A percentile compares a stretch with the other conserved stretches of the same genome.
Conservation (phyloP, 1,284 basidiomycete species). For the Cutaneotrichosporon cavernicola region DNA sequence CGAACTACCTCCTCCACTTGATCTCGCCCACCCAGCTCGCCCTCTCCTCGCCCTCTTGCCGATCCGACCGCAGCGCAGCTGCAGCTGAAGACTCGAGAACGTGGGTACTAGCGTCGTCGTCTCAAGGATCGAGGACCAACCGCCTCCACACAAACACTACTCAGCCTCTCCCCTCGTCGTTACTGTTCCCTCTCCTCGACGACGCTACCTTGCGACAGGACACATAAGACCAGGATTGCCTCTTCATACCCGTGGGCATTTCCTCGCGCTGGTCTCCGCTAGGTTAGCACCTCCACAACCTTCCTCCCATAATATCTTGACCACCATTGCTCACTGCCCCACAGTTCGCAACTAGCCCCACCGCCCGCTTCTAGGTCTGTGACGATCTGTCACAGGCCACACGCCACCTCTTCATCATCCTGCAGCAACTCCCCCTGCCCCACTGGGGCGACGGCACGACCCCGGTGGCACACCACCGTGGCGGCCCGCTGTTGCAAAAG, state of each 20-base stretch:
- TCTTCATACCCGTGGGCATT: neutral
- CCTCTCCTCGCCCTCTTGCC: slow-evolving; percentile 3
- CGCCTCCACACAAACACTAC: neutral
- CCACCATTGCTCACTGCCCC: neutral
- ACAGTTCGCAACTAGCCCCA: neutral
- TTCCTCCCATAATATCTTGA: too few species aligned
- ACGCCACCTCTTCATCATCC: slow-evolving; percentile 14
- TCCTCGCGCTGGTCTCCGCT: neutral
- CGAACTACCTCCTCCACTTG: neutral
- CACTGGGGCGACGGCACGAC: slow-evolving; percentile 25
- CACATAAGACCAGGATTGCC: neutral
- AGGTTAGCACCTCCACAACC: neutral
- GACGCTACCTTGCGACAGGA: neutral
- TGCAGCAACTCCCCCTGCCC: slow-evolving; percentile 25
- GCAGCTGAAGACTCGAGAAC: neutral
- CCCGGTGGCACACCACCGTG: slow-evolving; percentile 20
- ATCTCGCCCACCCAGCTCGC: neutral
- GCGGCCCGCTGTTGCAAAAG: neutral
- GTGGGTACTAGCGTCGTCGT: too few species aligned
- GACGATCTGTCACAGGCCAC: slow-evolving; percentile 22
- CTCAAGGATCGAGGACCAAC: neutral
- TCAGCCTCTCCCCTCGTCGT: neutral
- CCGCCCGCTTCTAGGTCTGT: slow-evolving; percentile 17
- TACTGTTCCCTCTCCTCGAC: neutral
- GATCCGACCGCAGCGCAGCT: slow-evolving; percentile 6